These are phyloP conservation scores for Cladosporium cucumerinum DNA, from an alignment of 2,329 filamentous ascomycete genomes.

Conservation along the genomic window DNA sequence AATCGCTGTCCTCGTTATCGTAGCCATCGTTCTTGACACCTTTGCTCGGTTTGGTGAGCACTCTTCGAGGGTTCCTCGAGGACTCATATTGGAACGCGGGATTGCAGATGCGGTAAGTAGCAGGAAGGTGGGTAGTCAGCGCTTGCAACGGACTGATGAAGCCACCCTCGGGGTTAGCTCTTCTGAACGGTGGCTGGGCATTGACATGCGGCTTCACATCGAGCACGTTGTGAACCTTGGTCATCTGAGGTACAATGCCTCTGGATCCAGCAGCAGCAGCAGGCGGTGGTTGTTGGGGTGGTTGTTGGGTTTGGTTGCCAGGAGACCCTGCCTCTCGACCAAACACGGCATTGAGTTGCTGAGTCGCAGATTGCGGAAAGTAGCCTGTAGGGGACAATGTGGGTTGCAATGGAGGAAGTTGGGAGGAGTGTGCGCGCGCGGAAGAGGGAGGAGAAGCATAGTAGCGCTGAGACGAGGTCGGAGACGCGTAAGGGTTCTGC, in stretches of 20 bases:
- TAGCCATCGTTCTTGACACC: slow-evolving; percentile 98
- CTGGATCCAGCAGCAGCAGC: slow-evolving; percentile 42
- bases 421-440: slow-evolving; percentile 54
- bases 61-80: slow-evolving; percentile 88
- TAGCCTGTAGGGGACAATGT: slow-evolving; percentile 46
- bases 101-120: slow-evolving; percentile 98
- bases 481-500: slow-evolving; percentile 53
- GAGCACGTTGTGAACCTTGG: slow-evolving; percentile 66
- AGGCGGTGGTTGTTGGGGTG: slow-evolving; percentile 28
- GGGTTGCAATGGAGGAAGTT: slow-evolving; percentile 70
- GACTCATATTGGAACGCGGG: slow-evolving; percentile 98
- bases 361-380: slow-evolving; percentile 68
- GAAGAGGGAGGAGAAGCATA: slow-evolving; percentile 54
- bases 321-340: slow-evolving; percentile 51
- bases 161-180: slow-evolving; percentile 92
- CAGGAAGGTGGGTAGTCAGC: slow-evolving; percentile 84
- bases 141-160: slow-evolving; percentile 98
- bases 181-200: slow-evolving; percentile 80
- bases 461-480: slow-evolving; percentile 50
- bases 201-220: slow-evolving; percentile 83
- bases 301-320: slow-evolving; percentile 15
- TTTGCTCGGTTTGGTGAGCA: slow-evolving; percentile 97
- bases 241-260: slow-evolving; percentile 82
- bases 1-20: slow-evolving; percentile 98
- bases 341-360: slow-evolving; percentile 67